Base-by-base conservation (phyloP, 148 eudicot genomes). In the Simmondsia chinensis region DNA sequence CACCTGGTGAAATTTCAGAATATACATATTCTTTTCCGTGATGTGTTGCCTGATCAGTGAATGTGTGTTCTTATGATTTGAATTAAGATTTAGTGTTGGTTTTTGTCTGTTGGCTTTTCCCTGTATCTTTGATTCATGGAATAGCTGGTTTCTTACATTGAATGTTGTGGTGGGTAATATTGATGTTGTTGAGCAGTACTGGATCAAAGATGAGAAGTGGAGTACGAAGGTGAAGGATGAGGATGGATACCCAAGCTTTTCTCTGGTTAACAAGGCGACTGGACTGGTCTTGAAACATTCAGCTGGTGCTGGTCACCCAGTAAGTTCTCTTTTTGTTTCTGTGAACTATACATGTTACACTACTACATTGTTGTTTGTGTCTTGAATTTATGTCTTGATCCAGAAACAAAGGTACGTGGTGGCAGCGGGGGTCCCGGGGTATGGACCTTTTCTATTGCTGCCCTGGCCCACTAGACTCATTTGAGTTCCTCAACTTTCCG, bases 221-320 rank as follows among this genome's bases (percentile, higher is more conserved):
- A 77, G 82, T 43, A 65, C 70, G 1, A 70, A 50, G 57, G 96
- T 83, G 56, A 88, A 80, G 72, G 96, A 83, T 35, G 89, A 80
- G 59, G 63, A 88, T 20, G 83, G 87, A 4, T 66, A 63, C 39
- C 96, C 91, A 9, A 49, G 83, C 47, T 88, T 88, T 52, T 61
- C 89, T 51, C 54, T 88, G 54, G 69, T 88, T 22, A 88, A 83
- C 46, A 80, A 80, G 62, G 69, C 77, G 10, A 80, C 87, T 43
- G 87, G 87, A 12, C 85, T 72, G 73, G 94, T 89, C 42, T 20
- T 87, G 27, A 87, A 87, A 64, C 96, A 83, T 62, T 80, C 94
- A 4, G 36, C 58, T 21, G 82, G 79, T 14, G 72, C 80, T 10
- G 68, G 70, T 52, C 69, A 87, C 18, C 96, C 96, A 9, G 94